These are phyloP conservation scores for Aethionema arabicum DNA, from an alignment of 345 rosid species.

Conservation along the genomic window DNA sequence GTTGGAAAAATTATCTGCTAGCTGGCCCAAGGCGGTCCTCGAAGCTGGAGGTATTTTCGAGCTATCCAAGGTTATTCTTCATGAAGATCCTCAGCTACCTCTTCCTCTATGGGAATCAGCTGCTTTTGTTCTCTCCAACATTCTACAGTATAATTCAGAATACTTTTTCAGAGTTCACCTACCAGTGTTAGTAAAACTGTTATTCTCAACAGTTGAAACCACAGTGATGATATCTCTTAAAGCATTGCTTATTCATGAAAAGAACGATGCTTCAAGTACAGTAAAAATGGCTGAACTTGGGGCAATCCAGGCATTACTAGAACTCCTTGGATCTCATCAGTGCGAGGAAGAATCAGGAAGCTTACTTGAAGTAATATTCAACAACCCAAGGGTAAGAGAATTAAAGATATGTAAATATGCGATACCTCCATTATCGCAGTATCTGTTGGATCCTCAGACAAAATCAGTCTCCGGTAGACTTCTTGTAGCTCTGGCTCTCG, in stretches of 20 bases:
- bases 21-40: slow-evolving; percentile 91
- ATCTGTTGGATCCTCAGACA: slow-evolving; percentile 88
- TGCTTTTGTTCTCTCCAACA: slow-evolving; percentile 70
- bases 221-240: slow-evolving; percentile 65
- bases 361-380: slow-evolving; percentile 82
- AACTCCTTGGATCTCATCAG: slow-evolving; percentile 75
- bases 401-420: slow-evolving; percentile 82
- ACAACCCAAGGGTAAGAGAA: slow-evolving; percentile 76
- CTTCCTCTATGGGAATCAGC: slow-evolving; percentile 84
- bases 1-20: slow-evolving; percentile 66
- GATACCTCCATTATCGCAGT: slow-evolving; percentile 79
- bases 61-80: slow-evolving; percentile 80
- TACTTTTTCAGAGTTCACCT: slow-evolving; percentile 74
- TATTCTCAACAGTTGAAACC: slow-evolving; percentile 69
- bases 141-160: slow-evolving; percentile 52
- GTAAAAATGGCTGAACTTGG: slow-evolving; percentile 88
- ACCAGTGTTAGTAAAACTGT: slow-evolving; percentile 72
- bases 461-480: slow-evolving; percentile 75
- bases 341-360: slow-evolving; percentile 86
- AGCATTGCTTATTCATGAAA: slow-evolving; percentile 68
- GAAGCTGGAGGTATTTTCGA: slow-evolving; percentile 82
- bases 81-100: slow-evolving; percentile 85
- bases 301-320: slow-evolving; percentile 66
- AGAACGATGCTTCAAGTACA: slow-evolving; percentile 60
- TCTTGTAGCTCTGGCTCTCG: slow-evolving; percentile 83